phyloP scores from a whole-genome alignment of 208 protist genomes.

The Acanthamoeba polyphaga region DNA sequence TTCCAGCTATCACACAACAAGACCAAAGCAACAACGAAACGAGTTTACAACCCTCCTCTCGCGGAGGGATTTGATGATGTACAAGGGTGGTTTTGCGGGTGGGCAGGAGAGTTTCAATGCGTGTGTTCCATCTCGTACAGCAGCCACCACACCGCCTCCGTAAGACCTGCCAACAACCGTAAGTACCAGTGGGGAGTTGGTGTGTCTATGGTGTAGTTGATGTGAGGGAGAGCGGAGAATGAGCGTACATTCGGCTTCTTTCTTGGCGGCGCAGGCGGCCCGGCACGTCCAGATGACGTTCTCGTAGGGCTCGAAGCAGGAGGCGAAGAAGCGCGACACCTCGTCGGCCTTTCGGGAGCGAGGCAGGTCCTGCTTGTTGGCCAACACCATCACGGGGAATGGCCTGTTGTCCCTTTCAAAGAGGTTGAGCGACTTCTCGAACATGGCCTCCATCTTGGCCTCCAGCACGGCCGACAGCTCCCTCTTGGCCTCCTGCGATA shows the following conservation, averaged over 20 bases:
- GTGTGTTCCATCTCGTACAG: slow-evolving; percentile 45
- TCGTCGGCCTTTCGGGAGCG: background rate
- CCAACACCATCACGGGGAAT: slow-evolving; percentile 29
- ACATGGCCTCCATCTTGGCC: slow-evolving; percentile 35
- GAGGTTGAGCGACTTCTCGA: slow-evolving; percentile 25
- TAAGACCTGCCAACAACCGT: background rate
- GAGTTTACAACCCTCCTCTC: too few species aligned
- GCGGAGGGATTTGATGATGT: background rate
- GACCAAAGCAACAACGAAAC: too few species aligned
- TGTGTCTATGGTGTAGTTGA: background rate
- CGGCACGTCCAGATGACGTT: slow-evolving; percentile 9
- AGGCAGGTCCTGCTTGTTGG: slow-evolving; percentile 50
- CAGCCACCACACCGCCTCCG: slow-evolving; percentile 54
- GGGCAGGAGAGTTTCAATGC: background rate
- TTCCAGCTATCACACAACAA: too few species aligned
- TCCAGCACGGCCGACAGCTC: background rate
- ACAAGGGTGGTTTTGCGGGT: background rate
- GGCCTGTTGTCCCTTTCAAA: slow-evolving; percentile 23
- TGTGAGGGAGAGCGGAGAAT: too few species aligned
- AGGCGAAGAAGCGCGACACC: background rate
- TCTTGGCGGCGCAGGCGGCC: background rate
- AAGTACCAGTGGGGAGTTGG: background rate
- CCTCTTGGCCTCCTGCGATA: background rate
- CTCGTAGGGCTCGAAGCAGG: slow-evolving; percentile 50
- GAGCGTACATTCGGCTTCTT: background rate